Conservation (phyloP, 108 stramenopile species). For the Pseudonitzschia delicatissima region DNA sequence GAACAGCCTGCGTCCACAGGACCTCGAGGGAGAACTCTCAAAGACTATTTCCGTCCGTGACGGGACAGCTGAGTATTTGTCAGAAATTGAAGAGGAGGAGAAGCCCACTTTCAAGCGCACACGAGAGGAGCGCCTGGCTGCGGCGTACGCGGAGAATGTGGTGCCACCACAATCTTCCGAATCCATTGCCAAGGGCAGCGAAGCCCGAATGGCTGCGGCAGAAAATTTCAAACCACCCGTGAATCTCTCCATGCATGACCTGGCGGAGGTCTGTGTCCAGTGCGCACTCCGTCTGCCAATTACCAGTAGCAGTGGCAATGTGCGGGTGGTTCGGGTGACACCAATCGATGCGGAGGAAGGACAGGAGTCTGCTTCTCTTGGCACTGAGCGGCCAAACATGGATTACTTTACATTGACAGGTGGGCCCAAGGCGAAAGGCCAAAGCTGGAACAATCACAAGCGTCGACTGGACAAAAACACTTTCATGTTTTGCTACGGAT, state of each 20-base stretch:
- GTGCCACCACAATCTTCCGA: too few relatives aligned
- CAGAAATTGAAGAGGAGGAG: neutral
- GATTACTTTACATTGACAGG: neutral
- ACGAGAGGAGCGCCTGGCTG: too few relatives aligned
- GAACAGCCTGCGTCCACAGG: neutral
- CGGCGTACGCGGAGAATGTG: too few relatives aligned
- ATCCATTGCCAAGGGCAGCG: neutral
- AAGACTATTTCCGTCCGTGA: neutral
- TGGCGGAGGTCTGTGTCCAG: slow-evolving; percentile 3
- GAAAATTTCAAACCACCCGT: neutral
- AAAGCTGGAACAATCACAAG: neutral
- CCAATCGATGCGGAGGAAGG: neutral
- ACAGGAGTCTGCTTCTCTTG: neutral
- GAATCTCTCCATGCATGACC: neutral
- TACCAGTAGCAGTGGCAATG: neutral
- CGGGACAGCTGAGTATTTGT: neutral
- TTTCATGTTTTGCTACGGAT: neutral
- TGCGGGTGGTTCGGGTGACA: neutral
- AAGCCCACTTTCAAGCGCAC: too few relatives aligned
- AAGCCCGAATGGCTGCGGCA: neutral
- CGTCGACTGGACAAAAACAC: neutral
- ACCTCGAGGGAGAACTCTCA: neutral
- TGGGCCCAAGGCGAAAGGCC: neutral
- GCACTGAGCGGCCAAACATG: neutral
- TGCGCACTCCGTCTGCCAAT: neutral